phyloP scores from a whole-genome alignment of 805 yeast genomes.

The Saturnispora hagleri region DNA sequence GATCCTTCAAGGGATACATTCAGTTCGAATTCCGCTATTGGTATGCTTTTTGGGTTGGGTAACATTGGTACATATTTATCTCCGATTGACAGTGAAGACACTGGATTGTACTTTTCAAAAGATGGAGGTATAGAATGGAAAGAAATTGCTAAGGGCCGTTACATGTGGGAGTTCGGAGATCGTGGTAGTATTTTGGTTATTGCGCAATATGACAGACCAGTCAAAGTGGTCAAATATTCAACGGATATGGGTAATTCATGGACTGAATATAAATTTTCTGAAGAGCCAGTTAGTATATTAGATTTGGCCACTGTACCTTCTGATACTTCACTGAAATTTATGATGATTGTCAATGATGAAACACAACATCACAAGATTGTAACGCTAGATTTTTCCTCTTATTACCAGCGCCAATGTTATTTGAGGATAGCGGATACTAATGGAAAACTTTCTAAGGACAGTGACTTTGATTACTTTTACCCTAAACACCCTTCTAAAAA shows the following conservation, averaged over 20 bases:
- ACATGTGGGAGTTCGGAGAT: conserved; percentile 95
- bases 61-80: conserved; percentile 65
- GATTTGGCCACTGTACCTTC: conserved; percentile 88
- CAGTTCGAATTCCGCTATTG: conserved; percentile 84
- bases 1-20: conserved; percentile 72
- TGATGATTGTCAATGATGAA: conserved; percentile 49
- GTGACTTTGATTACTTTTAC: conserved; percentile 58
- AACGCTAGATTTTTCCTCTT: conserved; percentile 48
- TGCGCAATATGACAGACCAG: conserved; percentile 47
- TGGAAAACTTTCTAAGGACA: conserved; percentile 14
- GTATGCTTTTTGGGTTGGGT: conserved; percentile 87
- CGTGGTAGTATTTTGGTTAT: conserved; percentile 80
- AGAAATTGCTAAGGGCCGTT: conserved; percentile 62
- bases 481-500: conserved; percentile 47
- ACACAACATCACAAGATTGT: conserved; percentile 25
- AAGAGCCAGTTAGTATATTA: conserved; percentile 42
- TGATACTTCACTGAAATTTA: conserved; percentile 76
- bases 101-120: conserved; percentile 67
- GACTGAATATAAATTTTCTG: conserved; percentile 55
- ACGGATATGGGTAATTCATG: conserved; percentile 75
- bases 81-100: conserved; percentile 30
- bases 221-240: conserved; percentile 56
- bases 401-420: conserved; percentile 46
- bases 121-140: conserved; percentile 92
- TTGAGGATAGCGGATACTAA: conserved; percentile 27